These are phyloP conservation scores for Albugo candida DNA, from an alignment of 352 stramenopile genomes.

Conservation along the genomic window DNA sequence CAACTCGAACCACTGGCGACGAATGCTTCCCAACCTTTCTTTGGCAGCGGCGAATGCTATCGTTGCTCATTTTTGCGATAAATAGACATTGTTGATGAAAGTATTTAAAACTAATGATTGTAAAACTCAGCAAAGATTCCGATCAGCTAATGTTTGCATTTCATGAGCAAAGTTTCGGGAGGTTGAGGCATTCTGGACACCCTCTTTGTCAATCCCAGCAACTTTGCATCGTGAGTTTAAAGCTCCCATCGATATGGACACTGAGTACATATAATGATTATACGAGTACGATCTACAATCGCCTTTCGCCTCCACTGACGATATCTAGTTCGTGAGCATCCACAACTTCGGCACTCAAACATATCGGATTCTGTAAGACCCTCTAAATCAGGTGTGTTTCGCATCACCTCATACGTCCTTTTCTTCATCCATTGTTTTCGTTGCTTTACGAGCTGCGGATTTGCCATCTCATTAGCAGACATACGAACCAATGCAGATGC, in stretches of 20 bases:
- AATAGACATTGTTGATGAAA: too few relatives aligned
- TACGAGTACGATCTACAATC: constrained; percentile 63
- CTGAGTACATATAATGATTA: constrained; percentile 57
- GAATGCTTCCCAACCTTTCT: constrained; percentile 66
- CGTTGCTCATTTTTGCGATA: too few relatives aligned
- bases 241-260: constrained; percentile 68
- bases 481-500: constrained; percentile 46
- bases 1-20: constrained; percentile 70
- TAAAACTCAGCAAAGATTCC: too few relatives aligned
- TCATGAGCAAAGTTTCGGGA: too few relatives aligned
- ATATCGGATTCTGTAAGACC: constrained; percentile 56
- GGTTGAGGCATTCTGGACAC: too few relatives aligned
- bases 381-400: constrained; percentile 32
- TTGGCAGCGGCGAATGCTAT: constrained; percentile 14
- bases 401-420: constrained; percentile 67
- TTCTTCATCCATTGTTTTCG: constrained; percentile 76
- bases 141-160: too few relatives aligned
- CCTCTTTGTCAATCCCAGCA: not conserved
- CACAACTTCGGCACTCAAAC: constrained; percentile 67
- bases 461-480: constrained; percentile 67
- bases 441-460: constrained; percentile 58
- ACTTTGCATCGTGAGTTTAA: constrained; percentile 10
- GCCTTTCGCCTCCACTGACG: constrained; percentile 67
- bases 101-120: too few relatives aligned
- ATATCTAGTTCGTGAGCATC: constrained; percentile 51